Conservation (phyloP, 2,329 filamentous ascomycete genomes). For the Colletotrichum eremochloae region DNA sequence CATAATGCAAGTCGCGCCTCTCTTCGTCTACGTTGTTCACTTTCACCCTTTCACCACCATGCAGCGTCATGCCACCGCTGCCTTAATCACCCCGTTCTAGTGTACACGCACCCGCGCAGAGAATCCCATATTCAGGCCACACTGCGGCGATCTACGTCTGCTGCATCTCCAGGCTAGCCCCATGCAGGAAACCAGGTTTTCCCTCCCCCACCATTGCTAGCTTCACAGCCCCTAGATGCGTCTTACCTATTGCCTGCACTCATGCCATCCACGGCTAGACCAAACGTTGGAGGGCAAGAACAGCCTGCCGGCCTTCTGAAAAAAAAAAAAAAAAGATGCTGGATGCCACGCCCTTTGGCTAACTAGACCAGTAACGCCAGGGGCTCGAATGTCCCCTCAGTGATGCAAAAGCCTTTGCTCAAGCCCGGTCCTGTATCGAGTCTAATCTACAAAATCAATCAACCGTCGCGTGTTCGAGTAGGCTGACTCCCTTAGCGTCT, state of each 20-base stretch:
- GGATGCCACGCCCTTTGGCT: constrained; percentile 19
- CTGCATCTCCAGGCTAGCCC: neutral
- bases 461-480: constrained; percentile 24
- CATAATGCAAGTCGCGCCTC: constrained; percentile 17
- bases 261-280: constrained; percentile 20
- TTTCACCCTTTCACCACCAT: constrained; percentile 4
- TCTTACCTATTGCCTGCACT: constrained; percentile 5
- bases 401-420: constrained; percentile 28
- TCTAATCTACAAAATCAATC: constrained; percentile 33
- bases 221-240: constrained; percentile 1
- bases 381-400: constrained; percentile 24
- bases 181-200: constrained; percentile 3
- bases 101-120: constrained; percentile 11
- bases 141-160: neutral
- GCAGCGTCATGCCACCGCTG: constrained; percentile 12
- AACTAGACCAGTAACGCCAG: constrained; percentile 38
- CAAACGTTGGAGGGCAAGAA: constrained; percentile 23
- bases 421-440: constrained; percentile 23
- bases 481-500: constrained; percentile 38
- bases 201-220: constrained; percentile 9
- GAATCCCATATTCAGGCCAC: constrained; percentile 15
- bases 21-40: neutral
- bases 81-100: constrained; percentile 18
- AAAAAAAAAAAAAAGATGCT: neutral
- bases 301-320: constrained; percentile 8